Conservation (phyloP, 306 rosid genomes). For the Prosopis cineraria region DNA sequence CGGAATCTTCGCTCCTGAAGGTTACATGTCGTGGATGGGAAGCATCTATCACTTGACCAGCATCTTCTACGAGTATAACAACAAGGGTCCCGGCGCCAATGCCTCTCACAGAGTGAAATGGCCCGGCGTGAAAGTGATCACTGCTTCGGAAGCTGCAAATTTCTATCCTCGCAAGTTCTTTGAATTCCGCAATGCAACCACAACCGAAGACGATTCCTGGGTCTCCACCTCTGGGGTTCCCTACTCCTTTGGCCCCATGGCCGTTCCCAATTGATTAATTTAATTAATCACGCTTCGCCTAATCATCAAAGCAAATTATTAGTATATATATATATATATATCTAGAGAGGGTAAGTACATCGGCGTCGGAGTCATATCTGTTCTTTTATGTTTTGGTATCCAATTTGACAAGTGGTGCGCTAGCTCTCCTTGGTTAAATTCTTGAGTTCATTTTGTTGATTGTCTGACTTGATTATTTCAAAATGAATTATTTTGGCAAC, state of each 20-base stretch:
- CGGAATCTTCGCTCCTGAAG: conserved; percentile 51
- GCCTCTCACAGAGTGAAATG: conserved; percentile 43
- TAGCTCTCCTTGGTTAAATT: too few relatives aligned
- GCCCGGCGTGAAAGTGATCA: conserved; percentile 49
- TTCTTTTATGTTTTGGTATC: too few relatives aligned
- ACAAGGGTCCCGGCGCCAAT: conserved; percentile 57
- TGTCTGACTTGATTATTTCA: too few relatives aligned
- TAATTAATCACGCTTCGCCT: neutral
- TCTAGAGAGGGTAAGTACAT: neutral
- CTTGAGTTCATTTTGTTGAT: too few relatives aligned
- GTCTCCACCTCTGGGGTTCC: conserved; percentile 39
- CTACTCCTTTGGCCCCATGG: conserved; percentile 34
- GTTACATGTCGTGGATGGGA: conserved; percentile 72
- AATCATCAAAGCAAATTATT: neutral
- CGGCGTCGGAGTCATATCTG: too few relatives aligned
- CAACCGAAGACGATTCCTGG: conserved; percentile 42
- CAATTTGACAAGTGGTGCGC: too few relatives aligned
- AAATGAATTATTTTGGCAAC: too few relatives aligned
- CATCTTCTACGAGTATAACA: conserved; percentile 52
- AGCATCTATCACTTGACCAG: conserved; percentile 34
- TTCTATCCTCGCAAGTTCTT: conserved; percentile 45
- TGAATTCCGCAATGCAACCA: conserved; percentile 26
- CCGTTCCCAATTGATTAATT: neutral
- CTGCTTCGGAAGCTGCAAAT: conserved; percentile 14
- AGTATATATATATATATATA: neutral